These are phyloP conservation scores for Silene coronaria DNA, from an alignment of 179 eudicot species.

Conservation along the genomic window DNA sequence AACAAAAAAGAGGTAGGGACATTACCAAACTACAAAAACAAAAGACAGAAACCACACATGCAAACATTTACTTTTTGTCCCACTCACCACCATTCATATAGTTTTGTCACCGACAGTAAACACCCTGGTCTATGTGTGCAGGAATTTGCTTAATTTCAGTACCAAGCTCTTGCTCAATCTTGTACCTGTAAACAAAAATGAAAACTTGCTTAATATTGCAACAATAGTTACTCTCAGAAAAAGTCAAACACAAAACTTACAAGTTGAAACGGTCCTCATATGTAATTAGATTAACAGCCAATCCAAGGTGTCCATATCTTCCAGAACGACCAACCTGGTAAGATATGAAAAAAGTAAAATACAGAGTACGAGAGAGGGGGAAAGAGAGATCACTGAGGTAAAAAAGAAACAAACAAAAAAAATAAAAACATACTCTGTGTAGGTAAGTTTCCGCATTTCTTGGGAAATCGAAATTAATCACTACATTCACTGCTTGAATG, in stretches of 20 bases:
- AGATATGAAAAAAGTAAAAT: not conserved
- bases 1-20: not conserved
- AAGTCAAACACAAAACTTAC: slow-evolving; percentile 36
- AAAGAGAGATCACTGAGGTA: not conserved
- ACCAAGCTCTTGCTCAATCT: slow-evolving; percentile 95
- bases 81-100: slow-evolving; percentile 26
- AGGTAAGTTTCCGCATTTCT: slow-evolving; percentile 88
- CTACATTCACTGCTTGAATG: slow-evolving; percentile 98
- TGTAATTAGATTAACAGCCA: slow-evolving; percentile 92
- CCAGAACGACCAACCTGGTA: slow-evolving; percentile 94
- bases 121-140: slow-evolving; percentile 87
- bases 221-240: not conserved
- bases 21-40: not conserved
- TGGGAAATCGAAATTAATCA: slow-evolving; percentile 92
- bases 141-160: slow-evolving; percentile 96
- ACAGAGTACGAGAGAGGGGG: not conserved
- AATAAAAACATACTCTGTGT: slow-evolving; percentile 60
- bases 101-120: slow-evolving; percentile 54
- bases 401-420: not conserved
- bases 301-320: slow-evolving; percentile 91
- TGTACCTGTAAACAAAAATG: slow-evolving; percentile 43
- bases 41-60: not conserved
- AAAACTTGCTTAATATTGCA: slow-evolving; percentile 9
- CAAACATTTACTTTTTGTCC: not conserved
- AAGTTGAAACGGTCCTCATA: slow-evolving; percentile 95